These are phyloP conservation scores for Truncatella angustata DNA, from an alignment of 2,329 filamentous ascomycete species.

Conservation along the genomic window DNA sequence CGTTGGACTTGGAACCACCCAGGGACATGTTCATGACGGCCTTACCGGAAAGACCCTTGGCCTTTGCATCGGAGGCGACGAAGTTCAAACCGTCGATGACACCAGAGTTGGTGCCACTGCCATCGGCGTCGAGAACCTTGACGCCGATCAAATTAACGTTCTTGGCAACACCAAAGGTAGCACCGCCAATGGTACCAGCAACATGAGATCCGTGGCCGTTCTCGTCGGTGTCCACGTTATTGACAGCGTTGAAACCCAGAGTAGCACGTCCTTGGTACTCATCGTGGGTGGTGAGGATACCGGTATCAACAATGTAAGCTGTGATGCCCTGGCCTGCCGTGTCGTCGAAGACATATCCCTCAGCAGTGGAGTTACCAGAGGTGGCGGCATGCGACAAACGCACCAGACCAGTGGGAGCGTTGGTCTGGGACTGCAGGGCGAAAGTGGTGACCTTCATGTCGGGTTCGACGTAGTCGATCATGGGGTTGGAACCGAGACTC, in stretches of 20 bases:
- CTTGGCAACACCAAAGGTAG: slow-evolving; percentile 62
- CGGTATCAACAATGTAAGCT: slow-evolving; percentile 65
- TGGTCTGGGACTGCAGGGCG: slow-evolving; percentile 47
- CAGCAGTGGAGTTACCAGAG: slow-evolving; percentile 21
- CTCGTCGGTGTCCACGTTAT: slow-evolving; percentile 45
- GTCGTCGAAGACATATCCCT: slow-evolving; percentile 50
- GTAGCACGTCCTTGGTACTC: slow-evolving; percentile 56
- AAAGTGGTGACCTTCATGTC: slow-evolving; percentile 46
- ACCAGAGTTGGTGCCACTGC: slow-evolving; percentile 46
- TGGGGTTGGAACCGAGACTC: slow-evolving; percentile 44
- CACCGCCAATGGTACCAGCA: slow-evolving; percentile 59
- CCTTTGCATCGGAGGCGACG: slow-evolving; percentile 44
- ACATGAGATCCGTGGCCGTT: slow-evolving; percentile 66
- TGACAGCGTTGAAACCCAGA: slow-evolving; percentile 51
- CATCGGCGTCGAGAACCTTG: slow-evolving; percentile 57
- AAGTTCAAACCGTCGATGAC: slow-evolving; percentile 62
- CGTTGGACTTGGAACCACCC: slow-evolving; percentile 45
- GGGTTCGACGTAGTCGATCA: slow-evolving; percentile 54
- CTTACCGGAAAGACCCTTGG: slow-evolving; percentile 44
- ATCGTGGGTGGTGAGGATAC: slow-evolving; percentile 53
- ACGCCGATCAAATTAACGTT: slow-evolving; percentile 53
- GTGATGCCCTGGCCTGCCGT: slow-evolving; percentile 55
- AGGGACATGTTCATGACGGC: slow-evolving; percentile 65
- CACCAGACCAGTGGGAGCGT: slow-evolving; percentile 51
- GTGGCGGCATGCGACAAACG: slow-evolving; percentile 46